phyloP scores from a whole-genome alignment of 2,329 filamentous ascomycete species.

The Coniosporium tulheliwenetii region DNA sequence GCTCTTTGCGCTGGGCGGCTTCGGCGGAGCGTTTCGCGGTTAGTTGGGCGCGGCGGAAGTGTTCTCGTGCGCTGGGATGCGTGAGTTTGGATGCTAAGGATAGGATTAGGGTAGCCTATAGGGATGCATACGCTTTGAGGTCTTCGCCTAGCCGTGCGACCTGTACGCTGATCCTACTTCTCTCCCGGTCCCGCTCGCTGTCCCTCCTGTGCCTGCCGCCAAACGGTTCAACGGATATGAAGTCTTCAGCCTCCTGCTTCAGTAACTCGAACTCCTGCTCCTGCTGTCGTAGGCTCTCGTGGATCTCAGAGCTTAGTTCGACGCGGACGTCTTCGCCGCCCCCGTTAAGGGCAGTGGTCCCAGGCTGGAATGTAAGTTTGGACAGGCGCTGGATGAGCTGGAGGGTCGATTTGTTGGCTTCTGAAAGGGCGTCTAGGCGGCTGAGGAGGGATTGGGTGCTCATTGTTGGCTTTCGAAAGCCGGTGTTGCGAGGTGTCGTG shows the following conservation, averaged over 20 bases:
- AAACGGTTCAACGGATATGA: conserved; percentile 24
- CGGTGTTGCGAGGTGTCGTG: too few species aligned
- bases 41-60: conserved; percentile 72
- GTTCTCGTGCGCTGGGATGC: conserved; percentile 35
- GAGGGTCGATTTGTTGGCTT: conserved; percentile 35
- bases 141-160: conserved; percentile 54
- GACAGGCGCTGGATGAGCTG: conserved; percentile 40
- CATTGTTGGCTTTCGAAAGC: background rate
- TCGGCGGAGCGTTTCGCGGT: conserved; percentile 61
- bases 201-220: conserved; percentile 23
- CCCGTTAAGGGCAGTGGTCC: conserved; percentile 41
- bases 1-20: conserved; percentile 58
- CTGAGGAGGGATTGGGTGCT: conserved; percentile 20
- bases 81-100: background rate
- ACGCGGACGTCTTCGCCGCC: conserved; percentile 49
- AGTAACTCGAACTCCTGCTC: conserved; percentile 76
- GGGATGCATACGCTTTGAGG: conserved; percentile 46
- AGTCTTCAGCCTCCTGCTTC: conserved; percentile 59
- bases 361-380: conserved; percentile 45
- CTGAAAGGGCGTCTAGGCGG: conserved; percentile 36
- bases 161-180: conserved; percentile 48
- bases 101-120: background rate
- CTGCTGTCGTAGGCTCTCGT: conserved; percentile 57
- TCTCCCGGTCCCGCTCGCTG: conserved; percentile 44
- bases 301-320: conserved; percentile 70